Base-by-base conservation (phyloP, 2,329 filamentous ascomycete genomes). In the Fusarium succisae region DNA sequence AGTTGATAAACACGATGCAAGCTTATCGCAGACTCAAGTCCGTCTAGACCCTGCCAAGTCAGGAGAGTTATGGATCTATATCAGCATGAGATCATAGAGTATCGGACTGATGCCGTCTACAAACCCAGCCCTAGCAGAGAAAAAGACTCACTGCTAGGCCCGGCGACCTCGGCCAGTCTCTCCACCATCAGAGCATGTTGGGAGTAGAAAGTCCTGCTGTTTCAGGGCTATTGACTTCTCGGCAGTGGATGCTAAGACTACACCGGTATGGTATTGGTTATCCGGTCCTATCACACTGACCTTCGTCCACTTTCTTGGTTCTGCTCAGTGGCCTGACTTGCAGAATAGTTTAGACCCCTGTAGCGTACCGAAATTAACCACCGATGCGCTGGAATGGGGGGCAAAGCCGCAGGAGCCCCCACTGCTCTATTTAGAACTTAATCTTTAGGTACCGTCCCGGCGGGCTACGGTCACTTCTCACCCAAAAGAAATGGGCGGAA, bases 271-370 rank as follows among this genome's bases (percentile, higher is more conserved):
- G 28, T 13, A 37, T 24, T n/a, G 6, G 20, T 1, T 32, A 30
- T 28, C 37, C 32, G 32, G 32, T 1, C 56, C 62, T 62, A 53
- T 60, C 60, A 60, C 3, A 12, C 24, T 39, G n/a, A 0, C 3
- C 10, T 2, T 24, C 20, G 20, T 58, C 57, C 44, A 38, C 38
- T 62, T 20, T 28, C 32, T 24, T 48, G 3, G 20, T 8, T 13
- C n/a, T 41, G 15, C 17, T 45, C 11, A 4, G 24, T 66, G 68
- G 68, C 32, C 48, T 66, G 68, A 70, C 48, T 38, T 70, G 48
- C 6, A 45, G 24, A 12, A 37, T 32, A 18, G 1, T 55, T 17
- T 35, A 5, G 48, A 2, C 28, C 65, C 65, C 15, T 59, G 53
- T 44, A 22, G 18, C 5, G 20, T 7, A 28, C 39, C 53, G 58